Base-by-base conservation (phyloP, 345 rosid genomes). In the Melastoma malabathricum region DNA sequence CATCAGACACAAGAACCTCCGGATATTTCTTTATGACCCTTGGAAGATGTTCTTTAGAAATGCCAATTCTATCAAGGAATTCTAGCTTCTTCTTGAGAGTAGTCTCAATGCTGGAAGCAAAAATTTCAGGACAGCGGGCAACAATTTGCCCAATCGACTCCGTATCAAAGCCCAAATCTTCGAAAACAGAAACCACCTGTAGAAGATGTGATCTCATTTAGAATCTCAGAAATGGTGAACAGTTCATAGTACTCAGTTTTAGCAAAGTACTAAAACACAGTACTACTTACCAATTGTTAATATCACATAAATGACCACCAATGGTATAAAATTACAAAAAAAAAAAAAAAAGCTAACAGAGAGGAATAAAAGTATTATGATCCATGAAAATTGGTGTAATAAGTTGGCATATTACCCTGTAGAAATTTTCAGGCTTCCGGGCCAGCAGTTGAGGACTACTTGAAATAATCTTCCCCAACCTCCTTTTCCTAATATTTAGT, bases 21-120 rank as follows among this genome's bases (percentile, higher is more conserved):
- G 98, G 98, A 47, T 86, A 86, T 65, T 90, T 90, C 67, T 73
- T 86, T 23, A 90, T 70, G 58, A 79, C 78, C 39, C 81, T 77
- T 22, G 85, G 78, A 12, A 79, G 75, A 59, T 80, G 81, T 7
- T 56, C 68, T 18, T 59, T 54, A 18, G 74, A 67, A 60, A 90
- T 72, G 57, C 98, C 96, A 39, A 80, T 59, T 48, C 56, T 62
- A 48, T 50, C 46, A 19, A 86, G 88, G 60, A 83, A 83, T 47
- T 60, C 68, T 47, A 90, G 70, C 59, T 86, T 90, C 66, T 60
- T 78, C 74, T 58, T 73, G 20, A 90, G 57, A 46, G 94, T 90
- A 64, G 62, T 80, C 47, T 72, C 83, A 5, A 82, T 57, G 57
- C 70, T 78, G 15, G 83, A 48, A 16, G 75, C 84, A 69, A 83